phyloP scores from a whole-genome alignment of 2,329 filamentous ascomycete species.

The Thelonectria discophora region DNA sequence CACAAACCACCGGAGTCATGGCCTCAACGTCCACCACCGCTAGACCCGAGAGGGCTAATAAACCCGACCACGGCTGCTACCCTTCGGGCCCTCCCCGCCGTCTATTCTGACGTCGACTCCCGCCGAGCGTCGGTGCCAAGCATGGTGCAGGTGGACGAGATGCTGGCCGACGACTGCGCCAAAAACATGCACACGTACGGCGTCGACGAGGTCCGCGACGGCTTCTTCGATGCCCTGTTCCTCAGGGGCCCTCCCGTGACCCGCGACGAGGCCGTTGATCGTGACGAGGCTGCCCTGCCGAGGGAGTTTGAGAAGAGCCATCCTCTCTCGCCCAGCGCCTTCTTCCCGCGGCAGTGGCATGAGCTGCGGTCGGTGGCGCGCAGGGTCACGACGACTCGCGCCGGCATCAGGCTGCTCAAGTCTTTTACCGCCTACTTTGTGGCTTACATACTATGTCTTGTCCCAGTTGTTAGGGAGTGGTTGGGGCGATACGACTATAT shows the following conservation, averaged over 20 bases:
- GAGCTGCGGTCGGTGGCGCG: conserved; percentile 52
- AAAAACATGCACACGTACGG: conserved; percentile 54
- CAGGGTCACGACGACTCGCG: conserved; percentile 57
- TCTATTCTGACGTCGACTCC: conserved; percentile 35
- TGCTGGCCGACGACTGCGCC: conserved; percentile 48
- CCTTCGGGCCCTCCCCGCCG: conserved; percentile 13
- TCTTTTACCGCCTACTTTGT: conserved; percentile 66
- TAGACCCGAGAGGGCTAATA: conserved; percentile 38
- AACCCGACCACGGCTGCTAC: conserved; percentile 6
- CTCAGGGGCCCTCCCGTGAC: conserved; percentile 52
- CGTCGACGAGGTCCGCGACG: conserved; percentile 54
- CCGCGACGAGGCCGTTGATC: conserved; percentile 50
- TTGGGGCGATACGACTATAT: conserved; percentile 65
- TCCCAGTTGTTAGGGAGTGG: conserved; percentile 58
- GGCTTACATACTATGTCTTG: conserved; percentile 64
- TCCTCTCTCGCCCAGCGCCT: conserved; percentile 56
- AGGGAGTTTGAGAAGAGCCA: conserved; percentile 56
- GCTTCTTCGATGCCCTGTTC: conserved; percentile 60
- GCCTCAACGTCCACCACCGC: conserved; percentile 5
- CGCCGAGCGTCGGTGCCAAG: conserved; percentile 44
- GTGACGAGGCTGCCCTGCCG: conserved; percentile 57
- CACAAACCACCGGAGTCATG: background rate
- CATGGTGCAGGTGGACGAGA: conserved; percentile 47
- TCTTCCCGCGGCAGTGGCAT: conserved; percentile 58
- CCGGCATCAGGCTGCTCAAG: conserved; percentile 61